phyloP scores from a whole-genome alignment of 1,284 basidiomycete genomes.

The Ustilago shanxiensis region DNA sequence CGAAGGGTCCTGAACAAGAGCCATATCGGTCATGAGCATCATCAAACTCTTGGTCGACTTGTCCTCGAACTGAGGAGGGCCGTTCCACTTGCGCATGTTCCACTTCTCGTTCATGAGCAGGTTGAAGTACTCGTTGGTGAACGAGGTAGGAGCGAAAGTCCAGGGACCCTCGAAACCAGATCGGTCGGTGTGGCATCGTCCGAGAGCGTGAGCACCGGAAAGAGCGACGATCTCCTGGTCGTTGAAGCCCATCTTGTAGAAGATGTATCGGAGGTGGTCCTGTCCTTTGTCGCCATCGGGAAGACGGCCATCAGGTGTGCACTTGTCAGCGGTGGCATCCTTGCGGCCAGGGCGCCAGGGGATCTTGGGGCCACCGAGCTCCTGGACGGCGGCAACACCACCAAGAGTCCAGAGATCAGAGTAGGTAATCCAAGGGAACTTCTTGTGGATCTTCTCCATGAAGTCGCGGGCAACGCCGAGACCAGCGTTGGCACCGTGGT shows the following conservation, averaged over 20 bases:
- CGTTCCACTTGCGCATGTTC: conserved; percentile 84
- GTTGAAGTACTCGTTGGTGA: conserved; percentile 92
- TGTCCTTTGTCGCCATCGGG: conserved; percentile 88
- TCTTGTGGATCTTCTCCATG: conserved; percentile 87
- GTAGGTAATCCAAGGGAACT: conserved; percentile 68
- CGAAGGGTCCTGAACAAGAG: conserved; percentile 57
- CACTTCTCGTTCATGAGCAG: conserved; percentile 87
- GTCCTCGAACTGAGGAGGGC: conserved; percentile 94
- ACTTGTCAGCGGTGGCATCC: conserved; percentile 68
- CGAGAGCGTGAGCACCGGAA: conserved; percentile 92
- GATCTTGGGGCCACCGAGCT: conserved; percentile 70
- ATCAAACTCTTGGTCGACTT: conserved; percentile 87
- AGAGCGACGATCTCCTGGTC: conserved; percentile 88
- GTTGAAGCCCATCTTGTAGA: conserved; percentile 76
- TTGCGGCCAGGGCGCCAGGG: conserved; percentile 71
- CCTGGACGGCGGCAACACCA: conserved; percentile 78
- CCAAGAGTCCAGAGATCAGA: conserved; percentile 71
- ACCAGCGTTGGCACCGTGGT: conserved; percentile 89
- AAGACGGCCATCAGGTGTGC: conserved; percentile 91
- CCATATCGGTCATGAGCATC: conserved; percentile 76
- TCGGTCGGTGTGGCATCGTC: conserved; percentile 83
- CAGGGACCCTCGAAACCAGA: conserved; percentile 69
- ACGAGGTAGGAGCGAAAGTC: conserved; percentile 76
- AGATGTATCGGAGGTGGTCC: conserved; percentile 83
- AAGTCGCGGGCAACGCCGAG: conserved; percentile 83